Percentiles rank a stretch among this genome's conserved stretches.
These are phyloP conservation scores for Tanacetum coccineum DNA, from an alignment of 129 eudicot species.

Conservation along the genomic window DNA sequence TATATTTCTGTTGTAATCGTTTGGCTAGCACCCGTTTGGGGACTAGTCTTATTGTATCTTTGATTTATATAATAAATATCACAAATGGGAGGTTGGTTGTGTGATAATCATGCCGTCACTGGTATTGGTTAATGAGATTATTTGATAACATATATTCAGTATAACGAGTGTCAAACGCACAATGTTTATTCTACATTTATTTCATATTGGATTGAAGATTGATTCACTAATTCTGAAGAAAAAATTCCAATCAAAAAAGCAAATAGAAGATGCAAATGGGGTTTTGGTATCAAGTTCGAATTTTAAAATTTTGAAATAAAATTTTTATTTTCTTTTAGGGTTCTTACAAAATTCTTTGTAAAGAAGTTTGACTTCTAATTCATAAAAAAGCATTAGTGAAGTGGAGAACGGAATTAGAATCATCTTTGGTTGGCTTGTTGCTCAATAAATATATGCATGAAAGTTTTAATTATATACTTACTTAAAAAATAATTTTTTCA, in stretches of 20 bases:
- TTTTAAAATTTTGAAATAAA: slow-evolving; percentile 12
- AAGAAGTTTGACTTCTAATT: slow-evolving; percentile 37
- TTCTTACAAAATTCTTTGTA: slow-evolving; percentile 21
- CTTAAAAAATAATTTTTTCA: no score
- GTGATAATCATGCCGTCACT: no score
- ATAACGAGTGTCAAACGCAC: neutral
- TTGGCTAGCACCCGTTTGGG: no score
- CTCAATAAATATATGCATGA: neutral
- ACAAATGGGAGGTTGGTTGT: no score
- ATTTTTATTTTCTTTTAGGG: slow-evolving; percentile 11
- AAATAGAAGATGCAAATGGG: slow-evolving; percentile 39
- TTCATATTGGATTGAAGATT: slow-evolving; percentile 10
- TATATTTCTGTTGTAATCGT: no score
- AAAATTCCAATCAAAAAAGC: slow-evolving; percentile 24
- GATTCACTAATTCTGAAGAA: slow-evolving; percentile 17
- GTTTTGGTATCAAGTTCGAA: slow-evolving; percentile 36
- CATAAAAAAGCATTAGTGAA: slow-evolving; percentile 21
- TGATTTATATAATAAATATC: no score
- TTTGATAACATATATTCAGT: neutral
- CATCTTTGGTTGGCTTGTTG: slow-evolving; percentile 33
- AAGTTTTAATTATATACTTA: no score
- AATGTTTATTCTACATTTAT: neutral
- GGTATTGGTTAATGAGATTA: no score
- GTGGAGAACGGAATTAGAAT: slow-evolving; percentile 40
- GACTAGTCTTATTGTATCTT: no score